Conservation (phyloP, 2,329 filamentous ascomycete species). For the Aspergillus vadensis region DNA sequence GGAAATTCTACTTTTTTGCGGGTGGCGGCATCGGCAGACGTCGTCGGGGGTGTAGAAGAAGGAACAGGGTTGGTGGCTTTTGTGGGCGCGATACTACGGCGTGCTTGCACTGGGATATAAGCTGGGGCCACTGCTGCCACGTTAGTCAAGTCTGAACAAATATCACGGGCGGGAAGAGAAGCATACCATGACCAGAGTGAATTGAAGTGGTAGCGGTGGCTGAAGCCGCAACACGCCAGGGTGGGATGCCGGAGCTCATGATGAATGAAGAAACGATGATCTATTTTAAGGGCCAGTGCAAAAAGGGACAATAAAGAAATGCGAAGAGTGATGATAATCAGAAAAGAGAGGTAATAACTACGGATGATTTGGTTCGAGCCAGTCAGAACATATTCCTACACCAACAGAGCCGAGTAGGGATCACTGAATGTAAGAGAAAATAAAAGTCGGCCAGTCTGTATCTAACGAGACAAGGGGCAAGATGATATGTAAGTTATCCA, state of each 20-base stretch:
- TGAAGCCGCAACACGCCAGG: constrained; percentile 41
- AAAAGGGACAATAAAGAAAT: constrained; percentile 16
- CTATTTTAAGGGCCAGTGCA: constrained; percentile 16
- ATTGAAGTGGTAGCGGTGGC: constrained; percentile 31
- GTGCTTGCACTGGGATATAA: constrained; percentile 64
- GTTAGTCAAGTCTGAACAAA: constrained; percentile 19
- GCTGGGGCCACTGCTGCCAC: constrained; percentile 50
- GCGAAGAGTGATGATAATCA: constrained; percentile 16
- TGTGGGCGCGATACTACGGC: constrained; percentile 58
- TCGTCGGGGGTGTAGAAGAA: constrained; percentile 28
- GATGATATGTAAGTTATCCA: not conserved
- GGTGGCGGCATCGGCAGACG: constrained; percentile 40
- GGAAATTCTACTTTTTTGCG: constrained; percentile 72
- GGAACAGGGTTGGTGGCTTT: constrained; percentile 23
- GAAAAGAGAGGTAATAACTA: constrained; percentile 20
- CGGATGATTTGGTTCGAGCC: constrained; percentile 17
- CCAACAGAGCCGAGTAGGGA: not conserved
- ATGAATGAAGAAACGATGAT: constrained; percentile 19
- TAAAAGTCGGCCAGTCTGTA: not conserved
- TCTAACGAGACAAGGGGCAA: not conserved
- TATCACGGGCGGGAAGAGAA: not conserved
- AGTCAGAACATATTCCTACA: constrained; percentile 21
- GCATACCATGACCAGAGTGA: constrained; percentile 38
- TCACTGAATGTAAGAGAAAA: not conserved
- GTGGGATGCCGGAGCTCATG: constrained; percentile 45